Percentiles rank a stretch among this genome's conserved stretches.
Conservation (phyloP, 306 rosid genomes). For the Malus fusca region DNA sequence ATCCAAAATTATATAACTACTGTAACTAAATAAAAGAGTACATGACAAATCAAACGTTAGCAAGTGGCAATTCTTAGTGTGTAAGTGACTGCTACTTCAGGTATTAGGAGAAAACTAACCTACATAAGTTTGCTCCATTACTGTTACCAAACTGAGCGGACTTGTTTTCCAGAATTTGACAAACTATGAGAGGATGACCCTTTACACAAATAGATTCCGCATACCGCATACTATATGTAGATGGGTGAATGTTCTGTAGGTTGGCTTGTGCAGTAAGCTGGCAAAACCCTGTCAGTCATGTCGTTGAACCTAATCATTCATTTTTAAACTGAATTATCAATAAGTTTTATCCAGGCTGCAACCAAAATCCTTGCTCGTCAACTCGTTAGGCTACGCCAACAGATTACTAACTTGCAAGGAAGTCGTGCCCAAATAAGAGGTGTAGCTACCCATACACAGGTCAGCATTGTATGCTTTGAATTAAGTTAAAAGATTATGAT, state of each 20-base stretch:
- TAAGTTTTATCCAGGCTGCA: constrained; percentile 53
- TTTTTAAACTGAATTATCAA: not conserved
- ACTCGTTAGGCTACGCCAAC: constrained; percentile 91
- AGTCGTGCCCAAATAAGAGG: constrained; percentile 99
- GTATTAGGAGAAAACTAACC: not conserved
- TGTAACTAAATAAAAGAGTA: too few species aligned
- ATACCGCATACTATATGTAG: not conserved
- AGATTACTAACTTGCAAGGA: constrained; percentile 92
- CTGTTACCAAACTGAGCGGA: not conserved
- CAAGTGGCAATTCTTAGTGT: not conserved
- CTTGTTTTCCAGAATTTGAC: not conserved
- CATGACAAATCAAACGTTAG: not conserved
- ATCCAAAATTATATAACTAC: too few species aligned
- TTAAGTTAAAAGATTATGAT: not conserved
- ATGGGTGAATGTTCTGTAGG: too few species aligned
- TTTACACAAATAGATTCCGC: too few species aligned
- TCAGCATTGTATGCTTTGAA: constrained; percentile 1
- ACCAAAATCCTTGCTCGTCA: constrained; percentile 93
- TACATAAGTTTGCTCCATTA: not conserved
- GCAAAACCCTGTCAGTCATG: not conserved
- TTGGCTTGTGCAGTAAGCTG: too few species aligned
- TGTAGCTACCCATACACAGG: constrained; percentile 96
- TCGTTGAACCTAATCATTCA: not conserved
- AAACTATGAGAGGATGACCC: not conserved
- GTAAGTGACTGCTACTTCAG: not conserved